A percentile compares a stretch with the other conserved stretches of the same genome.
These are phyloP conservation scores for Croton laevigatus DNA, from an alignment of 441 rosid genomes.

Conservation along the genomic window DNA sequence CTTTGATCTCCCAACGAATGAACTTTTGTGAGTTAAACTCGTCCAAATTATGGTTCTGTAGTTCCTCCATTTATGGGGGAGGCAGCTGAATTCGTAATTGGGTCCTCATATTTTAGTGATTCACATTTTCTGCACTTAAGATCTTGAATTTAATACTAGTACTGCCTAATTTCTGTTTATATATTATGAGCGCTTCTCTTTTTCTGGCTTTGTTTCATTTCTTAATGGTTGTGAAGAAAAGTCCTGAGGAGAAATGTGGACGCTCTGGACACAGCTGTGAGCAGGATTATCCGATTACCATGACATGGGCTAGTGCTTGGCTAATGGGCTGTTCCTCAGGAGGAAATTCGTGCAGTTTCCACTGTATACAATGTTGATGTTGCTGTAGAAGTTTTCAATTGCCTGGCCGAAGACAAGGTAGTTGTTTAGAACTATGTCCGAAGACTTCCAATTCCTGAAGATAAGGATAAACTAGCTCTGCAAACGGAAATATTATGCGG, in stretches of 20 bases:
- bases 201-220: slow-evolving; percentile 20
- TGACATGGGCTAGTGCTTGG: slow-evolving; percentile 26
- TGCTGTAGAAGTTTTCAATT: not conserved
- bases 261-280: slow-evolving; percentile 66
- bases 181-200: not conserved
- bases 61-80: not conserved
- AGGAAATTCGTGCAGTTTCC: not conserved
- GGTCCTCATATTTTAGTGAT: not conserved
- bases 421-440: not conserved
- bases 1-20: not conserved
- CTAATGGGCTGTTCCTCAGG: not conserved
- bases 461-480: not conserved
- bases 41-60: not conserved
- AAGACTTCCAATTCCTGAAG: not conserved
- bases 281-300: slow-evolving; percentile 56
- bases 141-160: not conserved
- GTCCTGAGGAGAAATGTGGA: slow-evolving; percentile 73
- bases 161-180: not conserved
- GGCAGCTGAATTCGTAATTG: not conserved
- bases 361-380: not conserved
- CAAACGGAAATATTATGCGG: not conserved
- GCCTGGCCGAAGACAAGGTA: not conserved
- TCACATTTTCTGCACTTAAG: not conserved
- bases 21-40: not conserved
- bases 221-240: slow-evolving; percentile 53